Evolutionary conservation across 1,284 basidiomycete genomes (phyloP), one percentile per base, ranked within the genome.

Genomic region (Hemileia vastatrix): DNA sequence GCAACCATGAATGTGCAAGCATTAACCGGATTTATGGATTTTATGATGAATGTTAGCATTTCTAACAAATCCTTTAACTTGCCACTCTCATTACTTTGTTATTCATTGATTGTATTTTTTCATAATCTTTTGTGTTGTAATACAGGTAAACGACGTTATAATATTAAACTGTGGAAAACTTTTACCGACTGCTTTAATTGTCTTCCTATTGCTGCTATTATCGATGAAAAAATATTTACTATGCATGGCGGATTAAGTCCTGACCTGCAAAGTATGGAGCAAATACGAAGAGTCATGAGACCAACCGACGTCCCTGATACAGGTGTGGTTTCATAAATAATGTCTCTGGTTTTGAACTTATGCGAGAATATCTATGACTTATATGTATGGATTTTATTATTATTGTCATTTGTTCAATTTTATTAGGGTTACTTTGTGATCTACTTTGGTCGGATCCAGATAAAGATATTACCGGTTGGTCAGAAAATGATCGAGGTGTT

Each of bases 401-500:
- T 18, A 31, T 8, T 11, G 9, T 32, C 13, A 50, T 52, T n/a
- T 6, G 31, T 27, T 3, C 27, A 6, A 15, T 24, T n/a, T 19
- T 51, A 84, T 2, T 66, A 79, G 91, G 93, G 66, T 82, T 97
- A 61, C 83, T 98, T 51, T 97, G 92, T 77, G 94, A 98, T 78
- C 82, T 98, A 64, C 80, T 98, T 70, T 98, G 94, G 94, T 97
- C 94, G 64, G 94, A 98, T 80, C 94, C 94, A 48, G 94, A 97
- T 81, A 97, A 98, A 79, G 94, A 97, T 76, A 96, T 97, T 73
- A 94, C 92, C 27, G 94, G 93, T 8, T 98, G 94, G 94, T 93
- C 90, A 76, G 94, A 98, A 80, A 98, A 98, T 77, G 94, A 98
- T 77, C 84, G 94, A 76, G 94, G 94, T 70, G 94, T 98, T n/a